These are phyloP conservation scores for Hagleromyces aurorensis DNA, from an alignment of 805 yeast genomes.

Conservation along the genomic window DNA sequence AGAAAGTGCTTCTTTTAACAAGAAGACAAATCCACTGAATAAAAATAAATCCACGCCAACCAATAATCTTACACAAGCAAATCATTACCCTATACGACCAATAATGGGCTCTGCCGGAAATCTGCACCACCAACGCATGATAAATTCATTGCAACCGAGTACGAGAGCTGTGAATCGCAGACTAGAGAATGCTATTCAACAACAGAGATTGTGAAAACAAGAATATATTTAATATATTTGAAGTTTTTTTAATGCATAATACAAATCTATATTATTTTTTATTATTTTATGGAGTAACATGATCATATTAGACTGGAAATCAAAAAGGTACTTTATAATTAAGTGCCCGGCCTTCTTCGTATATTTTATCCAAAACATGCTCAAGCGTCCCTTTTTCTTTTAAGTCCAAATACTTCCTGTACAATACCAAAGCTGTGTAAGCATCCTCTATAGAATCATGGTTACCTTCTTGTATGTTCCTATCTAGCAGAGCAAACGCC, in stretches of 20 bases:
- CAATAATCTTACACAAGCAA: constrained; percentile 10
- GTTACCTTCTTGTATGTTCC: constrained; percentile 80
- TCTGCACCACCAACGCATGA: constrained; percentile 21
- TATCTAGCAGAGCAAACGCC: constrained; percentile 68
- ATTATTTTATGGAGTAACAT: too few relatives aligned
- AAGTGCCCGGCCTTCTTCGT: constrained; percentile 49
- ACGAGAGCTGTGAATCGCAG: constrained; percentile 37
- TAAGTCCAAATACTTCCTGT: constrained; percentile 62
- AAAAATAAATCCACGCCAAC: constrained; percentile 8
- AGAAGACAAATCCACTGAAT: constrained; percentile 19
- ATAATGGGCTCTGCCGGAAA: constrained; percentile 12
- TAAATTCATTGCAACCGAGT: constrained; percentile 31
- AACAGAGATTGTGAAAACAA: constrained; percentile 9
- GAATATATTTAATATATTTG: not conserved
- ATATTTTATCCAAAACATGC: constrained; percentile 53
- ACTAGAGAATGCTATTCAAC: constrained; percentile 19
- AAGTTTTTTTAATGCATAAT: not conserved
- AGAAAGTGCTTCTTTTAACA: constrained; percentile 21
- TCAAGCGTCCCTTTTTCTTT: constrained; percentile 52
- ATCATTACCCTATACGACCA: constrained; percentile 14
- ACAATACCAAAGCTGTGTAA: constrained; percentile 68
- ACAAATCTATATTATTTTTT: too few relatives aligned
- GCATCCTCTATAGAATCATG: constrained; percentile 99
- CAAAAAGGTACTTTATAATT: constrained; percentile 27
- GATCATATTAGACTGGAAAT: not conserved